phyloP scores from a whole-genome alignment of 331 rosid species.

The Malus hybrid region DNA sequence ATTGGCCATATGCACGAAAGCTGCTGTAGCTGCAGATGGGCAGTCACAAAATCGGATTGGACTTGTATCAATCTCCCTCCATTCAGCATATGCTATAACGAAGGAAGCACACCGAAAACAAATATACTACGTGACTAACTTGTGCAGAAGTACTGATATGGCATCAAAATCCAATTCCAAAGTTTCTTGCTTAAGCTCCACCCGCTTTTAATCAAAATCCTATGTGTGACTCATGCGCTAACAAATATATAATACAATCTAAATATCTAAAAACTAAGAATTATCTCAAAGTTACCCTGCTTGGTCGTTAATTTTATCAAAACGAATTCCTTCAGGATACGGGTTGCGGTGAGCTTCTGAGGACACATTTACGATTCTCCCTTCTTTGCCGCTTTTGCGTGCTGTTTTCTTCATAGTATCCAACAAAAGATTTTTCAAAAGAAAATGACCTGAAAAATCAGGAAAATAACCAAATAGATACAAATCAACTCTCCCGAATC shows the following conservation, averaged over 20 bases:
- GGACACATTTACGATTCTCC: conserved; percentile 79
- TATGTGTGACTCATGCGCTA: no score
- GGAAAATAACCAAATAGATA: background rate
- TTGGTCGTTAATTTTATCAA: conserved; percentile 57
- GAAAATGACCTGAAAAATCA: conserved; percentile 70
- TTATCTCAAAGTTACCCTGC: conserved; percentile 33
- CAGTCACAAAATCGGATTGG: no score
- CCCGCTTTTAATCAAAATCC: no score
- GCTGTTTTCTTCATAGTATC: conserved; percentile 79
- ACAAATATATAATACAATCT: no score
- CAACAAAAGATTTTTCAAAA: conserved; percentile 72
- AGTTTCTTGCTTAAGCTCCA: no score
- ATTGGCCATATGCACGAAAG: conserved; percentile 41
- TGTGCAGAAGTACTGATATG: background rate
- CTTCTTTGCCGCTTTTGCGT: conserved; percentile 51
- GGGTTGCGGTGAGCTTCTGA: conserved; percentile 61
- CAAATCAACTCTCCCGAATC: no score
- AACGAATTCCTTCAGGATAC: conserved; percentile 74
- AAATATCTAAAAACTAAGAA: no score
- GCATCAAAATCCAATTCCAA: no score
- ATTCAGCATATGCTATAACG: no score
- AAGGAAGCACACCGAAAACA: no score
- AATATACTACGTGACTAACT: no score
- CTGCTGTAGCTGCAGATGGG: conserved; percentile 30
- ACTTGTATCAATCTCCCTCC: no score